Evolutionary conservation across 805 yeast genomes (phyloP).

Genomic region (Teunomyces panamensis): DNA sequence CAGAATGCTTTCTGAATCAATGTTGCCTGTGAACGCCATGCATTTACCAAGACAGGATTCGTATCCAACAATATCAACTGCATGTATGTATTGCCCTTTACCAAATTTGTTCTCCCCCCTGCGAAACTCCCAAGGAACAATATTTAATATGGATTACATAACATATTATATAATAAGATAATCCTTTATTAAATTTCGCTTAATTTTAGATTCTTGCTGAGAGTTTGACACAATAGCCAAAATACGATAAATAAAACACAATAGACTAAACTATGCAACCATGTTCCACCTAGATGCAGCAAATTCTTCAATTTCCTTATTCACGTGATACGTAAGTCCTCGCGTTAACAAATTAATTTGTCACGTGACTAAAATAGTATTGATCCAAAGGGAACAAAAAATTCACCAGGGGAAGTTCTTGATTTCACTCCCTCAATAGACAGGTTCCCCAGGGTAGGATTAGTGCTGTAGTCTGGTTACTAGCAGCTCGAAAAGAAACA

Average conservation of each 20-base stretch:
- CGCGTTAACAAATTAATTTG: neutral
- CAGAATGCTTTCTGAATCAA: neutral
- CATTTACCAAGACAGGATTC: neutral
- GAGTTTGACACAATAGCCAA: too few relatives aligned
- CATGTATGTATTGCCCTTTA: neutral
- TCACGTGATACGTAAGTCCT: neutral
- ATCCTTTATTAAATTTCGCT: too few relatives aligned
- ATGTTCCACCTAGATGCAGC: too few relatives aligned
- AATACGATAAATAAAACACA: too few relatives aligned
- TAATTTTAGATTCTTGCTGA: too few relatives aligned
- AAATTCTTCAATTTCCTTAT: neutral
- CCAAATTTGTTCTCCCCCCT: too few relatives aligned
- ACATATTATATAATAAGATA: too few relatives aligned
- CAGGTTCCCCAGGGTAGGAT: slow-evolving; percentile 1
- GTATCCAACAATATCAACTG: slow-evolving; percentile 2
- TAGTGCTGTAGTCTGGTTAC: slow-evolving; percentile 2
- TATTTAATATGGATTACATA: too few relatives aligned
- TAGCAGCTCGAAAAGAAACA: neutral
- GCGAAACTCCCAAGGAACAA: too few relatives aligned
- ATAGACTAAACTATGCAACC: too few relatives aligned
- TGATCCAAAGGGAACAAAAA: neutral
- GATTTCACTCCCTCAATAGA: neutral
- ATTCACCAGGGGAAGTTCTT: neutral
- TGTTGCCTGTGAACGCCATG: neutral
- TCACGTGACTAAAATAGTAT: neutral